These are phyloP conservation scores for Neurospora sp. DNA, from an alignment of 2,329 filamentous ascomycete genomes.

Conservation along the genomic window DNA sequence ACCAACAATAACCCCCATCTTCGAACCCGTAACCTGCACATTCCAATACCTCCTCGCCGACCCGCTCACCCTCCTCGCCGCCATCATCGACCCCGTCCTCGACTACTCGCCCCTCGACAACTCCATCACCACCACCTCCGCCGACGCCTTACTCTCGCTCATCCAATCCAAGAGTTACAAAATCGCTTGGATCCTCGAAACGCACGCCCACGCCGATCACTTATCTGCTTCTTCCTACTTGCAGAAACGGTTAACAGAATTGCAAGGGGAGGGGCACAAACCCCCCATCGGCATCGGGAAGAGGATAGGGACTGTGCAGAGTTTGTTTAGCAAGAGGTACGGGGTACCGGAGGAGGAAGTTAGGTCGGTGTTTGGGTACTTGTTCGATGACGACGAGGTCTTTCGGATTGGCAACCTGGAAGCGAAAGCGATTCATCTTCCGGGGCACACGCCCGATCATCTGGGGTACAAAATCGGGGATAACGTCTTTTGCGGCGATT, in stretches of 20 bases:
- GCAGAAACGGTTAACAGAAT: constrained; percentile 30
- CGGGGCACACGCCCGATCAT: constrained; percentile 53
- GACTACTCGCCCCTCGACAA: constrained; percentile 38
- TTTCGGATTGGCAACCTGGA: constrained; percentile 40
- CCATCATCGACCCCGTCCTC: constrained; percentile 54
- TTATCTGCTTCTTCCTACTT: constrained; percentile 50
- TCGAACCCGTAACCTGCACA: constrained; percentile 35
- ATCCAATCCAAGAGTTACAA: constrained; percentile 35
- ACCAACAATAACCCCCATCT: constrained; percentile 29
- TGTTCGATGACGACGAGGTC: constrained; percentile 43
- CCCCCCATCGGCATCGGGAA: constrained; percentile 46
- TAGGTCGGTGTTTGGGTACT: constrained; percentile 37
- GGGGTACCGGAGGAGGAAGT: constrained; percentile 33
- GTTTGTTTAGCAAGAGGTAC: constrained; percentile 39
- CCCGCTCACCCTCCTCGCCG: constrained; percentile 34
- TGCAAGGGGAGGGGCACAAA: constrained; percentile 19
- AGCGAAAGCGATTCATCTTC: constrained; percentile 41
- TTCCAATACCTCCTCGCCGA: constrained; percentile 55
- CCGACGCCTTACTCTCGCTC: constrained; percentile 39
- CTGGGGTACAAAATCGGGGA: constrained; percentile 41
- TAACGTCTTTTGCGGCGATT: constrained; percentile 44
- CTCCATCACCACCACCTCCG: constrained; percentile 38
- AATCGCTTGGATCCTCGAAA: constrained; percentile 47
- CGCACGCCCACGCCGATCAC: constrained; percentile 53
- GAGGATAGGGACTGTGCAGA: constrained; percentile 42